phyloP scores from a whole-genome alignment of 441 rosid genomes.

The Eutrema salsugineum region DNA sequence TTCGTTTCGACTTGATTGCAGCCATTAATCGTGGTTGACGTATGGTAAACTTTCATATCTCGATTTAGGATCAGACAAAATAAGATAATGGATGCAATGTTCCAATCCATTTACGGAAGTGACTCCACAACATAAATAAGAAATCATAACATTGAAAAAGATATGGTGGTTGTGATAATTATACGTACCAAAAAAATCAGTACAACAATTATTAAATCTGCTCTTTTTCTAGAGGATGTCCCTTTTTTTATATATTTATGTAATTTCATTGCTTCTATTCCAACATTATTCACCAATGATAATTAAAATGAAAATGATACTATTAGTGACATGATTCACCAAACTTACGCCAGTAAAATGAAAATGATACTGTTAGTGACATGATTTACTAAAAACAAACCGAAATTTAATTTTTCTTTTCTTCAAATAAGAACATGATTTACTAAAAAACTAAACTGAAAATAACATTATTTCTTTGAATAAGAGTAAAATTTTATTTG shows the following conservation, averaged over 20 bases:
- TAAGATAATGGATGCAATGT: constrained; percentile 1
- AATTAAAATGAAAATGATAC: not conserved
- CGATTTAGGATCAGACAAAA: not conserved
- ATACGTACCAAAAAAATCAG: constrained; percentile 7
- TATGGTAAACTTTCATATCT: constrained; percentile 2
- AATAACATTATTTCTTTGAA: too few relatives aligned
- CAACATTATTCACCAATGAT: not conserved
- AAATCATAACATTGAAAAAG: constrained; percentile 2
- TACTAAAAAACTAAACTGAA: too few relatives aligned
- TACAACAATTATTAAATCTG: constrained; percentile 10
- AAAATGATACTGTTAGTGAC: not conserved
- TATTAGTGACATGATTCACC: too few relatives aligned
- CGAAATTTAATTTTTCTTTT: too few relatives aligned
- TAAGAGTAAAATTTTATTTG: too few relatives aligned
- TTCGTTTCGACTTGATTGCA: constrained; percentile 2
- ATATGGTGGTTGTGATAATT: constrained; percentile 10
- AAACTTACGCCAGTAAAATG: too few relatives aligned
- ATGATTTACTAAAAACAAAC: too few relatives aligned
- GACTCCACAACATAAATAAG: not conserved
- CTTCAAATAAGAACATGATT: too few relatives aligned
- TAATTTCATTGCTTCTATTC: not conserved
- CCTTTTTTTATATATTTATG: not conserved
- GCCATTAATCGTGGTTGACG: constrained; percentile 10
- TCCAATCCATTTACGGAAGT: not conserved
- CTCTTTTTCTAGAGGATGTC: not conserved